Evolutionary conservation across 345 rosid genomes (phyloP), one percentile per base, ranked within the genome.

Genomic region (Mercurialis annua): DNA sequence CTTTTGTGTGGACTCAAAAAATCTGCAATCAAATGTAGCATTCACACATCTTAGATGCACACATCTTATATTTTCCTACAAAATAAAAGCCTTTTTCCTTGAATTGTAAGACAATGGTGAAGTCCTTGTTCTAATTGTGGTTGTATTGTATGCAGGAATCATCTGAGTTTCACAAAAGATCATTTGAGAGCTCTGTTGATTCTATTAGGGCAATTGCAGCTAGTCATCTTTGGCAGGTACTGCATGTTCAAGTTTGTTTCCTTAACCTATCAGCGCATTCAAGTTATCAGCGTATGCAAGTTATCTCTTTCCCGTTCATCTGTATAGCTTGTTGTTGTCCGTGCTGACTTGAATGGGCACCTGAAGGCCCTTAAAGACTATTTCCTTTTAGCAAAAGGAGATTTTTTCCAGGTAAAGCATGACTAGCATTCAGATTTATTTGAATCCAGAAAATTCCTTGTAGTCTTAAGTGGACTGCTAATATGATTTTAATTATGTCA

Each of bases 221-320:
- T 57, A 82, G 97, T 78, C 97, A 91, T 87, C 97, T 94, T 75
- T 94, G 99, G 99, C 99, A 91, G 99, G 99, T 91, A 75, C 81
- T 78, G 68, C 58, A 66, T 80, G 56, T 44, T 50, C 29, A 33
- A 65, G 38, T 65, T 48, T 66, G 56, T 16, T 62, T 57, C 36
- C 30, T 23, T 48, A 48, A 47, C 71, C 42, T 15, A 48, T 67
- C 9, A 29, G 59, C 31, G 64, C 72, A 52, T 62, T 23, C 62
- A 50, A 63, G 34, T 49, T 53, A 54, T 38, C 56, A 55, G 52
- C 66, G 59, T n/a, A 52, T 62, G 23, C 62, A 50, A 63, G 34
- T 49, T 53, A 54, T 38, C 56, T 59, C 49, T 67, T 56, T 72
- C 78, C 50, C 55, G 67, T 58, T 44, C 65, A 31, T 66, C 81